Evolutionary conservation across 1,284 basidiomycete species (phyloP).

Genomic region (Pseudozyma flocculosa): DNA sequence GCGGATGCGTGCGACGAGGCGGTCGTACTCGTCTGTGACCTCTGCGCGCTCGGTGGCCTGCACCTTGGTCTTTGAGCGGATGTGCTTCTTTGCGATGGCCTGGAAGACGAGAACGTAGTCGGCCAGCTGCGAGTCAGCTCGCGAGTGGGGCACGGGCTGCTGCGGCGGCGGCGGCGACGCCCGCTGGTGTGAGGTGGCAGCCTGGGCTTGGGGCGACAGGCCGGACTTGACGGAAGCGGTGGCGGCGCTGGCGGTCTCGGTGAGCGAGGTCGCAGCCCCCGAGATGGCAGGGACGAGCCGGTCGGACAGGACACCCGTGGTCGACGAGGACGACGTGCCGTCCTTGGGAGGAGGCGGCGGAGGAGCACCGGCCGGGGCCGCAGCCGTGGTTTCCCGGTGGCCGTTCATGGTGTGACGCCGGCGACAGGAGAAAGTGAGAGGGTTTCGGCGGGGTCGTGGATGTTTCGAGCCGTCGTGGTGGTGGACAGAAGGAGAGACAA

Average conservation of each 20-base stretch:
- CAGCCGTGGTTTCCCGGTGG: conserved; percentile 7
- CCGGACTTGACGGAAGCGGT: no score
- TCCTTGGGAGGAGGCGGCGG: conserved; percentile 11
- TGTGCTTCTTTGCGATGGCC: conserved; percentile 27
- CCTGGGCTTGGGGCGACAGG: conserved; percentile 1
- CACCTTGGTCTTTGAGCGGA: conserved; percentile 27
- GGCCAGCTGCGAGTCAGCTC: conserved; percentile 28
- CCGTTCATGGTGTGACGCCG: conserved; percentile 19
- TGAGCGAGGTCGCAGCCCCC: conserved; percentile 8
- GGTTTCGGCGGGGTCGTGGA: no score
- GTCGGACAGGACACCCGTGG: conserved; percentile 8
- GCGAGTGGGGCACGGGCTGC: conserved; percentile 22
- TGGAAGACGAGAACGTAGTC: conserved; percentile 51
- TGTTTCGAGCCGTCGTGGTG: no score
- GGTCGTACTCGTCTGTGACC: conserved; percentile 34
- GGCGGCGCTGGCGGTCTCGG: conserved; percentile 3
- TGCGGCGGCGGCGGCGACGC: no score
- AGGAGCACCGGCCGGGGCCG: conserved; percentile 4
- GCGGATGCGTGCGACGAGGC: conserved; percentile 27
- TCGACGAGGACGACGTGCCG: background rate
- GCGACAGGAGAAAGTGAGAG: no score
- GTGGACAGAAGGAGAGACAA: no score
- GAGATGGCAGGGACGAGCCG: conserved; percentile 24
- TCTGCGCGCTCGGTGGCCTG: conserved; percentile 17
- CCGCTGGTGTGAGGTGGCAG: background rate